Conservation (phyloP, 768 basidiomycete genomes). For the Ramaria rubella region DNA sequence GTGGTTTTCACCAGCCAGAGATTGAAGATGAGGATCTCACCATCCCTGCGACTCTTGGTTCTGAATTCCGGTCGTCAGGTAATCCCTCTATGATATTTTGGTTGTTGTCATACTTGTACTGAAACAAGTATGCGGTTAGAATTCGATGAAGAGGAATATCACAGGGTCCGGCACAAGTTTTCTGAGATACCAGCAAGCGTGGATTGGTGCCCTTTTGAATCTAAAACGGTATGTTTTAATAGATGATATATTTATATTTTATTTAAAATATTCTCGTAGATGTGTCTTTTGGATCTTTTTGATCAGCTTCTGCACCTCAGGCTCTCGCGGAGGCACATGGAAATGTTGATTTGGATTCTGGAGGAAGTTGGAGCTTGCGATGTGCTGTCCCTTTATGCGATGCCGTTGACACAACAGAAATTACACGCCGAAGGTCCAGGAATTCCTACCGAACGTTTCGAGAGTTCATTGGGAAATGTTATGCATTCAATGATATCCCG, state of each 20-base stretch:
- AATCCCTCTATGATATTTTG: neutral
- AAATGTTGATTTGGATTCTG: slow-evolving; percentile 2
- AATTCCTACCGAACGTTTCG: neutral
- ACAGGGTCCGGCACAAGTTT: neutral
- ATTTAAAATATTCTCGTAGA: no score
- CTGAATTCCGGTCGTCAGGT: neutral
- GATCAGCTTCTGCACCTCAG: neutral
- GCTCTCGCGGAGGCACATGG: neutral
- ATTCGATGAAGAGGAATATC: neutral
- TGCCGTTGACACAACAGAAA: no score
- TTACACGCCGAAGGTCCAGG: neutral
- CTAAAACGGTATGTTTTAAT: neutral
- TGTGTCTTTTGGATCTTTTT: neutral
- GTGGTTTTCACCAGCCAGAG: neutral
- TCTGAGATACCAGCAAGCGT: neutral
- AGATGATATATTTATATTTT: neutral
- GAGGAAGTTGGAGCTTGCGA: neutral
- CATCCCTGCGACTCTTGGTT: neutral
- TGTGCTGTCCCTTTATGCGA: neutral
- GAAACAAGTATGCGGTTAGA: neutral
- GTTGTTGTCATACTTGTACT: neutral
- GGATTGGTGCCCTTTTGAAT: neutral
- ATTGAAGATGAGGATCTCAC: neutral
- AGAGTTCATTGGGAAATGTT: neutral
- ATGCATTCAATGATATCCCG: neutral